Conservation (phyloP, 352 stramenopile species). For the Peronospora destructor region DNA sequence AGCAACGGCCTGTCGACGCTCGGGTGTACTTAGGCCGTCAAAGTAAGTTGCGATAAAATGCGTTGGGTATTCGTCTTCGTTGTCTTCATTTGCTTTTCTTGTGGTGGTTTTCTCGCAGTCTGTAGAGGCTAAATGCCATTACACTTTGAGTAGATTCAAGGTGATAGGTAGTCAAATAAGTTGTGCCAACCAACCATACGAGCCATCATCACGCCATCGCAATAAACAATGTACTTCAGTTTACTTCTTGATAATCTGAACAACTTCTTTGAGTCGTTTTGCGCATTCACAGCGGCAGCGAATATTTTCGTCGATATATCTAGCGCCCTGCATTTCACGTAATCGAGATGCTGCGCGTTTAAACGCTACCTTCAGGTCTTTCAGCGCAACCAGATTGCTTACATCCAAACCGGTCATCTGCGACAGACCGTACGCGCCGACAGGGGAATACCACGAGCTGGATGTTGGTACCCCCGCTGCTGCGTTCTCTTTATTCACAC, state of each 20-base stretch:
- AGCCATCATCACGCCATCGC: too few relatives aligned
- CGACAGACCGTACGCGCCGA: conserved; percentile 48
- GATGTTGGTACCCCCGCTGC: conserved; percentile 47
- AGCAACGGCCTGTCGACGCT: background rate
- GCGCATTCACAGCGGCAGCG: conserved; percentile 18
- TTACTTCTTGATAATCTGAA: conserved; percentile 11
- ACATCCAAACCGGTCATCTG: conserved; percentile 54
- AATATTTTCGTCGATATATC: conserved; percentile 56
- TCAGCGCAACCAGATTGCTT: conserved; percentile 56
- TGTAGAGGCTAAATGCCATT: too few relatives aligned
- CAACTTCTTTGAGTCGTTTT: conserved; percentile 21
- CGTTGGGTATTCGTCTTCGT: too few relatives aligned
- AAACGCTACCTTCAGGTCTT: conserved; percentile 71
- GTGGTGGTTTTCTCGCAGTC: too few relatives aligned
- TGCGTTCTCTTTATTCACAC: conserved; percentile 39
- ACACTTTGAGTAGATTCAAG: too few relatives aligned
- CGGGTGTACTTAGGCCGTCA: background rate
- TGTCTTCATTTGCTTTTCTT: too few relatives aligned
- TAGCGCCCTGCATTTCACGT: conserved; percentile 79
- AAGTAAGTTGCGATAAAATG: background rate
- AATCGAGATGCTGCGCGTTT: conserved; percentile 76
- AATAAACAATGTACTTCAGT: background rate
- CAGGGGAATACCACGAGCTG: conserved; percentile 61
- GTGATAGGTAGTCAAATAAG: too few relatives aligned
- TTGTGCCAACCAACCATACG: too few relatives aligned